A percentile compares a stretch with the other conserved stretches of the same genome.
These are phyloP conservation scores for Linnemannia schmuckeri DNA, from an alignment of 192 early-diverging fungal genomes.

Conservation along the genomic window DNA sequence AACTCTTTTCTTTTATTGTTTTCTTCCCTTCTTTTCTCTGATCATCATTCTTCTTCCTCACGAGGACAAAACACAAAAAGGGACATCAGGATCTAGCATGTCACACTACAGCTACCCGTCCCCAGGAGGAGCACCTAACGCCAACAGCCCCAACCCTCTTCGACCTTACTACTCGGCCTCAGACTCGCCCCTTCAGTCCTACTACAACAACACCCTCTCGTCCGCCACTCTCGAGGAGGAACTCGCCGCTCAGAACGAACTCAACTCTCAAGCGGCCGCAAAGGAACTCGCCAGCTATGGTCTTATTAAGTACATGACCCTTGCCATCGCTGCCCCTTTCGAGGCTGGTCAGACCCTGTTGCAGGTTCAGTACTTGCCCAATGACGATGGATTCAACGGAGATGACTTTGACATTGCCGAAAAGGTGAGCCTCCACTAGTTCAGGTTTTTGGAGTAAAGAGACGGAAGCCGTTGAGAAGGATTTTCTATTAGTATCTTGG, in stretches of 20 bases:
- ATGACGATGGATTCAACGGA: conserved; percentile 64
- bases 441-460: not conserved
- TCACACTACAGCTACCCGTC: conserved; percentile 51
- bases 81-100: conserved; percentile 4
- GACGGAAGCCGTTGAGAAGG: not conserved
- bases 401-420: conserved; percentile 53
- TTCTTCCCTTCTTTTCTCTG: not conserved
- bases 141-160: conserved; percentile 39
- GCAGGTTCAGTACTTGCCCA: conserved; percentile 83
- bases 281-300: conserved; percentile 75
- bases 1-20: not conserved
- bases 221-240: conserved; percentile 43
- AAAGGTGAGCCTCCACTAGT: conserved; percentile 13
- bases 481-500: not conserved
- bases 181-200: conserved; percentile 49
- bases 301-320: conserved; percentile 71
- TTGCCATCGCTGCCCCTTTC: conserved; percentile 75
- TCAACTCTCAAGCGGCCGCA: conserved; percentile 65
- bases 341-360: conserved; percentile 79
- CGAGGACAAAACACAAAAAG: not conserved
- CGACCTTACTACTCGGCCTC: conserved; percentile 51
- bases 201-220: conserved; percentile 52
- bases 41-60: not conserved
- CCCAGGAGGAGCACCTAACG: conserved; percentile 45
- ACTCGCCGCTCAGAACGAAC: conserved; percentile 38